A percentile compares a stretch with the other conserved stretches of the same genome.
Evolutionary conservation across 1,284 basidiomycete species (phyloP).

Genomic region (Irpex sp.): DNA sequence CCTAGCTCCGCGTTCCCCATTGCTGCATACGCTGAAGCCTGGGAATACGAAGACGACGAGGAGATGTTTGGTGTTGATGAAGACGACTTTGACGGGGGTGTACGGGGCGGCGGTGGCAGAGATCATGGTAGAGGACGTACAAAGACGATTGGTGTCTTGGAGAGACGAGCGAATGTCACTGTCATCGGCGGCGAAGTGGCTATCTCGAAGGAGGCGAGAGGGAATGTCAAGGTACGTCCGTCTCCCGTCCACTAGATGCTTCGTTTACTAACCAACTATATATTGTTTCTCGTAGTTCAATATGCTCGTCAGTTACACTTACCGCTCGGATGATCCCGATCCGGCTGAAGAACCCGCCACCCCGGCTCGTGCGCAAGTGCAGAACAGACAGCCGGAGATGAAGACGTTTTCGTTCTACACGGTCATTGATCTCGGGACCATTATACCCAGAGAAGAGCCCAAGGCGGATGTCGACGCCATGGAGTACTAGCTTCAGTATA

Average conservation of each 20-base stretch:
- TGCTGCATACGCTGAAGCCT: conserved; percentile 87
- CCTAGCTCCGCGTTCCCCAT: conserved; percentile 77
- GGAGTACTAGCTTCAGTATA: conserved; percentile 1
- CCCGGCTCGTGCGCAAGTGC: conserved; percentile 37
- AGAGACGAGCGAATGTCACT: conserved; percentile 84
- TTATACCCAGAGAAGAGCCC: conserved; percentile 56
- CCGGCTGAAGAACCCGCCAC: conserved; percentile 49
- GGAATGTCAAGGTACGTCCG: conserved; percentile 64
- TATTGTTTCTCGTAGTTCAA: conserved; percentile 71
- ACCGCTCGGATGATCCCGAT: conserved; percentile 78
- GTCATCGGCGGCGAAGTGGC: conserved; percentile 82
- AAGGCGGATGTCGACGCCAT: conserved; percentile 18
- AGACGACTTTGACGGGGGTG: conserved; percentile 48
- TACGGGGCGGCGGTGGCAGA: conserved; percentile 19
- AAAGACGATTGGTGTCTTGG: conserved; percentile 75
- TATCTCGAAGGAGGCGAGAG: conserved; percentile 70
- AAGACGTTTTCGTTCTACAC: conserved; percentile 88
- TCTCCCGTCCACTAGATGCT: too few species aligned
- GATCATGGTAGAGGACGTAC: conserved; percentile 45
- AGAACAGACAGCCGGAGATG: conserved; percentile 52
- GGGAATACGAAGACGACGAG: conserved; percentile 94
- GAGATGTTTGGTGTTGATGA: conserved; percentile 71
- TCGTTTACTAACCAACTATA: too few species aligned
- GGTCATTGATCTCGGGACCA: conserved; percentile 72
- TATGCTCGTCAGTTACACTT: conserved; percentile 89